Conservation (phyloP, 1,284 basidiomycete species). For the Ustilago tritici region DNA sequence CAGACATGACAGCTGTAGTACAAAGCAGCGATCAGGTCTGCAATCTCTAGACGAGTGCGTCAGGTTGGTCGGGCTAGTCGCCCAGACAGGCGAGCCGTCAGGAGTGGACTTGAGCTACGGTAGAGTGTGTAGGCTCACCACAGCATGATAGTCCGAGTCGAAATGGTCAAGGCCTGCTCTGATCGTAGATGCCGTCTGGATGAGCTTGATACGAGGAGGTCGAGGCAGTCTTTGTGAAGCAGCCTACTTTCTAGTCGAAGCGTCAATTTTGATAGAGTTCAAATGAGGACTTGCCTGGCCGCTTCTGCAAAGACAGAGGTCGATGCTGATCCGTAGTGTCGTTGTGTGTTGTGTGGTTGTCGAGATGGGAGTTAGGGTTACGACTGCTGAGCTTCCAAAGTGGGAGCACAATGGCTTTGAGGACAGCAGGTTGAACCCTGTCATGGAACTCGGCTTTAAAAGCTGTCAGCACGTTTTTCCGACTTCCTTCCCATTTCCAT, state of each 20-base stretch:
- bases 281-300: background rate
- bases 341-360: background rate
- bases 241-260: background rate
- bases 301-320: background rate
- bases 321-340: background rate
- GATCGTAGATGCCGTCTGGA: background rate
- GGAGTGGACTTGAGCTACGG: background rate
- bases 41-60: background rate
- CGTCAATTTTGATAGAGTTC: background rate
- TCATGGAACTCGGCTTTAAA: constrained; percentile 4
- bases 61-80: background rate
- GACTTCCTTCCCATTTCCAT: background rate
- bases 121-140: background rate
- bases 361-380: background rate
- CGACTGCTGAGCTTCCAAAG: background rate
- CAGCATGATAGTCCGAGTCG: background rate
- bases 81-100: background rate
- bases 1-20: constrained; percentile 14
- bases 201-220: background rate
- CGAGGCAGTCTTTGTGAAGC: background rate
- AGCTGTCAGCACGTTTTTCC: constrained; percentile 13
- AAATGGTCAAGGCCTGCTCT: background rate
- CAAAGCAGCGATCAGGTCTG: background rate
- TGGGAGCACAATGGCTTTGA: background rate
- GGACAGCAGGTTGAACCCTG: background rate